Base-by-base conservation (phyloP, 2,329 filamentous ascomycete species). In the Helotiales sp. region DNA sequence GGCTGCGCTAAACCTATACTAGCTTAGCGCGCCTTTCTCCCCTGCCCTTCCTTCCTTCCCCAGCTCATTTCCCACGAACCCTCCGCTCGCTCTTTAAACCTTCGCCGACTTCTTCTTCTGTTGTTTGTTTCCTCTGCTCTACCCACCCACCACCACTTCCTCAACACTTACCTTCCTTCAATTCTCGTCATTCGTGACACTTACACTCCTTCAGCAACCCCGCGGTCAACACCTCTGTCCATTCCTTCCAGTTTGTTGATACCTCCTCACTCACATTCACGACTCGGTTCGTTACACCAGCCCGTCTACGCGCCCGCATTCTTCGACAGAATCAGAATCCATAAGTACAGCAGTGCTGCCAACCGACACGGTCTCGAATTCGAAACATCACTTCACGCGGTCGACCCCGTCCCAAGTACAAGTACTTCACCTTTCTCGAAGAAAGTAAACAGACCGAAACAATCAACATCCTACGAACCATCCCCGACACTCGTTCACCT, bases 271-370 rank as follows among this genome's bases (percentile, higher is more conserved):
- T 45, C 57, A 55, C 58, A 65, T 67, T 58, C 34, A 62, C 63
- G 52, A 49, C 26, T 61, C 30, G 47, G 40, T 52, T 43, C 64
- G 34, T 45, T 45, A 30, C 24, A 40, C 54, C 54, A 37, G 49
- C 50, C 13, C 34, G 20, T 10, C 50, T 15, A 15, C 52, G 26
- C 26, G 20, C 37, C 57, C 34, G 40, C 28, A 64, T 70, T 73
- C 71, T 74, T 76, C 68, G 70, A 73, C 37, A 73, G 73, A 71
- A 71, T 72, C 65, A n/a, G n/a, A n/a, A n/a, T n/a, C n/a, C n/a
- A 59, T 68, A 69, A 72, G 67, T 73, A 72, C 74, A 76, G 75
- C 75, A 71, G 75, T 70, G 75, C 75, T 76, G 75, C 71, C 72
- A 71, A 72, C 64, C 65, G 52, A 57, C 49, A 32, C 63, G 61